Evolutionary conservation across 208 protist genomes (phyloP), one percentile per base, ranked within the genome.

Genomic region (Crithidia brevicula): DNA sequence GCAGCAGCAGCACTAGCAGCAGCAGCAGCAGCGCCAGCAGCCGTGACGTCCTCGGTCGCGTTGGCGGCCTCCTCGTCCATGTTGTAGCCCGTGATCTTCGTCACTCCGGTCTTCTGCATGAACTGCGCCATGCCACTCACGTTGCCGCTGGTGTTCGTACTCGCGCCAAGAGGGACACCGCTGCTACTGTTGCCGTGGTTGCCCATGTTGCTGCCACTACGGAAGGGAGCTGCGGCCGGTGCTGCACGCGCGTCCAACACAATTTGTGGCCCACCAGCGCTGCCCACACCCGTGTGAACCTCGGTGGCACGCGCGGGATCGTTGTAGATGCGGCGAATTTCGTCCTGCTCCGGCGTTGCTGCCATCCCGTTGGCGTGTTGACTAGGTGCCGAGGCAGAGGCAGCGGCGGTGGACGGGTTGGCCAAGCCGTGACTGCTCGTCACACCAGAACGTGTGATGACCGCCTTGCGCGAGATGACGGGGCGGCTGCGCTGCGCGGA

Each of bases 21-120:
- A 20, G 50, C 22, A 36, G 27, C 25, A 20, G 60, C 8, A 8
- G 25, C 60, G 13, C 20, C 28, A 2, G 51, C 40, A 22, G 28
- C 40, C 16, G 62, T 1, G 1, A 1, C 47, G 16, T 36, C 45
- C 15, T 47, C 62, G 10, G 58, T 33, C 0, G 38, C 47, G 49
- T 46, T 20, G 13, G 49, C 38, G 22, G 28, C 38, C 46, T 43
- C 53, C 33, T 31, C 57, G 38, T 70, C 56, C 40, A 85, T 69
- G 67, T 79, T 85, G 64, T 87, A 82, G 46, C 77, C 85, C 3
- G 72, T 68, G 3, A 83, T 74, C 63, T 82, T 88, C 47, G 74
- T 57, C 9, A 79, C 57, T n/a, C 74, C 77, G 10, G 71, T 61
- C 65, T 82, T 72, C 58, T 83, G 72, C 76, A 85, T 78, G 38